Conservation (phyloP, 441 rosid genomes). For the Metrosideros polymorpha region DNA sequence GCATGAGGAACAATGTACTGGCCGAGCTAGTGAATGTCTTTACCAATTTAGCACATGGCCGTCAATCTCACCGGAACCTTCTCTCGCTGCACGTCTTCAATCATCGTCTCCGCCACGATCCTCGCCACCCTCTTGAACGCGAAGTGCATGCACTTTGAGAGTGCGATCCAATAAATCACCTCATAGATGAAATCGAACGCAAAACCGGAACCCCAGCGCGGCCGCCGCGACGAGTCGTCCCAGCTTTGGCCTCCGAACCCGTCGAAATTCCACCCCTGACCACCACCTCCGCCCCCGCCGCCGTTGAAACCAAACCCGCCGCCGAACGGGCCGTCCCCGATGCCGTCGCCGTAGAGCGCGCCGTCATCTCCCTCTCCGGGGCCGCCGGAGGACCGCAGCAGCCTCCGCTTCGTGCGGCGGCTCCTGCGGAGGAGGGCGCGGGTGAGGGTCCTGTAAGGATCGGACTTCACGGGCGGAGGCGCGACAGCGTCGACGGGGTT, state of each 20-base stretch:
- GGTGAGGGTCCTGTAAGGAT: slow-evolving; percentile 21
- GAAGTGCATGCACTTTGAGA: slow-evolving; percentile 76
- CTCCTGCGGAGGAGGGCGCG: slow-evolving; percentile 41
- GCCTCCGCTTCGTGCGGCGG: slow-evolving; percentile 42
- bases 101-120: slow-evolving; percentile 14
- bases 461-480: slow-evolving; percentile 21
- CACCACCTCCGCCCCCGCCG: slow-evolving; percentile 1
- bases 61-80: slow-evolving; percentile 36
- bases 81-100: slow-evolving; percentile 27
- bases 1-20: not conserved
- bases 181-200: slow-evolving; percentile 75
- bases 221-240: slow-evolving; percentile 53
- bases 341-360: not conserved
- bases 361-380: slow-evolving; percentile 25
- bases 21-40: not conserved
- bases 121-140: slow-evolving; percentile 63
- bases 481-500: not conserved
- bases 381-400: slow-evolving; percentile 24
- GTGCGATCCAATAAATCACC: slow-evolving; percentile 79
- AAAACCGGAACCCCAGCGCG: slow-evolving; percentile 34
- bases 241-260: slow-evolving; percentile 26
- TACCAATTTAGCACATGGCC: slow-evolving; percentile 25
- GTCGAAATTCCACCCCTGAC: slow-evolving; percentile 48
- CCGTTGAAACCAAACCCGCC: slow-evolving; percentile 37
- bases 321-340: not conserved